Evolutionary conservation across 331 rosid species (phyloP).

Genomic region (Prunus yedoensis): DNA sequence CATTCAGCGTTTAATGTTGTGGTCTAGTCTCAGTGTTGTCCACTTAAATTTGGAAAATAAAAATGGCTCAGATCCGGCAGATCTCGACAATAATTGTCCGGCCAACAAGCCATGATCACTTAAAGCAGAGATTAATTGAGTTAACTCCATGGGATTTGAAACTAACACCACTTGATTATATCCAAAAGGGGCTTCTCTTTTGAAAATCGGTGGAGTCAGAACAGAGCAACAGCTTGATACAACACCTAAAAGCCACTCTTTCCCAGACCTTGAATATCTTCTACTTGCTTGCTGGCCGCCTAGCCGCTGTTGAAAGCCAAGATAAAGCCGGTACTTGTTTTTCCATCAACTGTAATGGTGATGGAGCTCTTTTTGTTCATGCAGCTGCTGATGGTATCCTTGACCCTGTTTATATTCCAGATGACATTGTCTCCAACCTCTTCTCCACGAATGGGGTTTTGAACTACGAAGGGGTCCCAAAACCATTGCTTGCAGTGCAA

Average conservation of each 20-base stretch:
- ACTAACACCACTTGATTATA: background rate
- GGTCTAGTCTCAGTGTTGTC: no score
- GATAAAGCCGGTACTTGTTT: background rate
- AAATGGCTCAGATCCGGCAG: no score
- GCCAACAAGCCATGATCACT: no score
- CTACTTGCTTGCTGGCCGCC: slow-evolving; percentile 1
- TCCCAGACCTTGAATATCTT: background rate
- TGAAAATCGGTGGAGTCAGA: background rate
- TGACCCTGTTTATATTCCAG: background rate
- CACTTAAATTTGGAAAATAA: no score
- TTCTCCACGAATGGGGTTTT: background rate
- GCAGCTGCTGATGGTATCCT: background rate
- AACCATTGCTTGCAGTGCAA: slow-evolving; percentile 25
- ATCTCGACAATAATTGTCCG: no score
- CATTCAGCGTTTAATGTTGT: no score
- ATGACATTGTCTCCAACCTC: background rate
- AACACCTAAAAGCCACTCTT: background rate
- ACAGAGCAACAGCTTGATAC: background rate
- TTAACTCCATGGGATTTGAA: background rate
- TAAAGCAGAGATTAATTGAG: background rate
- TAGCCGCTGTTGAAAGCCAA: background rate
- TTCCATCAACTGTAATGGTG: slow-evolving; percentile 11
- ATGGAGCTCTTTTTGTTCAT: slow-evolving; percentile 10
- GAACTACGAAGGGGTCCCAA: background rate
- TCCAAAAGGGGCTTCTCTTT: slow-evolving; percentile 15